Evolutionary conservation across 2,329 filamentous ascomycete species (phyloP).

Genomic region (Colletotrichum sansevieriae): DNA sequence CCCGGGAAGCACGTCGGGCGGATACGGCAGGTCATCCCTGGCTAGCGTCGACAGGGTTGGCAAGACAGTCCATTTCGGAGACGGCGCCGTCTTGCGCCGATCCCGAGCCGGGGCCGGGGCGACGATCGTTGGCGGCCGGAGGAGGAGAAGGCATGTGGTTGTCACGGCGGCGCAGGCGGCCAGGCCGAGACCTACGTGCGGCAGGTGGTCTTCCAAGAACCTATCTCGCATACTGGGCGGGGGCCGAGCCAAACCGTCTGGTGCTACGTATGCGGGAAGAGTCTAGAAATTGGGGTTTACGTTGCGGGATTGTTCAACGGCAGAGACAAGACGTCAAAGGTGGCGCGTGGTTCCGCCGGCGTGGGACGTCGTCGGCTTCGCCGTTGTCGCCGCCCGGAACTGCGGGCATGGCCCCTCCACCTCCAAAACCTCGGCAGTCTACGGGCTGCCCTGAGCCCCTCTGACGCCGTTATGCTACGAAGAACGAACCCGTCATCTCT

Average conservation of each 20-base stretch:
- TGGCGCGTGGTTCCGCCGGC: conserved; percentile 9
- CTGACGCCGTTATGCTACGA: neutral
- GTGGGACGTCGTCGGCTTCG: conserved; percentile 2
- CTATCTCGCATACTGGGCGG: conserved; percentile 20
- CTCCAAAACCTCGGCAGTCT: conserved; percentile 12
- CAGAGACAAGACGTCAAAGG: neutral
- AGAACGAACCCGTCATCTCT: conserved; percentile 2
- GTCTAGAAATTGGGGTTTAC: neutral
- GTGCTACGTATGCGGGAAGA: neutral
- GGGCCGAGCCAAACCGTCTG: neutral
- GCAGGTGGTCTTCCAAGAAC: conserved; percentile 28
- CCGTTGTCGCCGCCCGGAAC: conserved; percentile 17
- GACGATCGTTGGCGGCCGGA: conserved; percentile 38
- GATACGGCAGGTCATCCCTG: conserved; percentile 68
- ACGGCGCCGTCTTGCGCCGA: conserved; percentile 33
- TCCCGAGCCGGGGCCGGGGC: conserved; percentile 35
- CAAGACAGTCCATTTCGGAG: conserved; percentile 37
- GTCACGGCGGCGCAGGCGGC: conserved; percentile 45
- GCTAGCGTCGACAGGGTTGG: conserved; percentile 44
- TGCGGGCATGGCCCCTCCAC: conserved; percentile 10
- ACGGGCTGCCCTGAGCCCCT: neutral
- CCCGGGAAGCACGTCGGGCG: conserved; percentile 77
- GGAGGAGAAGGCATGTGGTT: conserved; percentile 52
- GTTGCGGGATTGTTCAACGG: neutral
- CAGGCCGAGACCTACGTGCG: conserved; percentile 31